A percentile compares a stretch with the other conserved stretches of the same genome.
Evolutionary conservation across 257 asterid genomes (phyloP).

Genomic region (Forsythia viridissima): DNA sequence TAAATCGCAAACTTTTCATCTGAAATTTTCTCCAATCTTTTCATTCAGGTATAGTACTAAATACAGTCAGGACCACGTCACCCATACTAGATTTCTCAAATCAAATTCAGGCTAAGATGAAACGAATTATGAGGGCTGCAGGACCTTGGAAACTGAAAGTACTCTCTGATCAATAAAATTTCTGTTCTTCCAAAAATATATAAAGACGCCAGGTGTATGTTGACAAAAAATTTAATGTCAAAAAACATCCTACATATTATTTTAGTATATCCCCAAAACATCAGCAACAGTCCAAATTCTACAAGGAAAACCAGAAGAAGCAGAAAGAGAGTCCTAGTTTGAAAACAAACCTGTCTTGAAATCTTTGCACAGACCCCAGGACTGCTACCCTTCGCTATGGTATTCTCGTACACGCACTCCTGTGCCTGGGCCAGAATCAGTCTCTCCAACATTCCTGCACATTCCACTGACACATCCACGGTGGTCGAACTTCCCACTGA

Average conservation of each 20-base stretch:
- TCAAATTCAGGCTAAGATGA: neutral
- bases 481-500: constrained; percentile 84
- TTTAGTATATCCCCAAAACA: neutral
- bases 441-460: constrained; percentile 96
- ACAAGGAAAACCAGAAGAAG: constrained; percentile 5
- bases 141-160: neutral
- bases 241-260: neutral
- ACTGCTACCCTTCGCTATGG: constrained; percentile 93
- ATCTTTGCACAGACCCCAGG: constrained; percentile 92
- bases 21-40: neutral
- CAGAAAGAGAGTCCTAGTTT: constrained; percentile 15
- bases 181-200: neutral
- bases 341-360: constrained; percentile 76
- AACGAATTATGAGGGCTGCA: neutral
- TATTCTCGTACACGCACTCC: constrained; percentile 93
- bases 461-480: constrained; percentile 79
- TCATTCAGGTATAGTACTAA: neutral
- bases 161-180: neutral
- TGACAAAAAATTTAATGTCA: neutral
- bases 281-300: neutral
- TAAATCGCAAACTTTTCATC: neutral
- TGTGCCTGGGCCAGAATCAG: constrained; percentile 98
- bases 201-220: neutral
- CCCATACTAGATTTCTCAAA: neutral
- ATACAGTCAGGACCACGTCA: neutral